Base-by-base conservation (phyloP, 257 asterid genomes). In the Euphrasia confusa region DNA sequence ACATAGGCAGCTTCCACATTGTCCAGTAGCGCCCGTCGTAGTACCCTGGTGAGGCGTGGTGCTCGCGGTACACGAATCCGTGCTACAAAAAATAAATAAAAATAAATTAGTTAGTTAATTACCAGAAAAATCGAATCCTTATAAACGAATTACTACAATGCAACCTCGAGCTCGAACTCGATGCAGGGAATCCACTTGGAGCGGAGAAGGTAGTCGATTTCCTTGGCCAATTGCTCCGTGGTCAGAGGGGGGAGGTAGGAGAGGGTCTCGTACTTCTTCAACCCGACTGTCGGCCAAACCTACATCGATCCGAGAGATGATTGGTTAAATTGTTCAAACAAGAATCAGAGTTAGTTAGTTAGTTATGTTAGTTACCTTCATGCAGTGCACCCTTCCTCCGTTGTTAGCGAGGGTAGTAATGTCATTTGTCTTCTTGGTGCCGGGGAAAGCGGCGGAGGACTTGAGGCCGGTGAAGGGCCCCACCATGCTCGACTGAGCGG, bases 1-100 rank as follows among this genome's bases (percentile, higher is more conserved):
- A 83, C 85, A 83, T 83, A 35, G 87, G 85, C 65, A 78, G 30
- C 80, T 83, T 83, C 90, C 87, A 83, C 84, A 83, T 76, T 26
- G 77, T 72, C 87, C 85, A 78, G 74, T 83, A 80, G 0, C 82
- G 54, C 0, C 85, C 83, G 12, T 78, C 85, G 9, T 83, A 82
- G 79, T 77, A 78, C 10, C 84, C 82, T 0, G 80, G 86, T 0
- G 80, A 69, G 2, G 5, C 10, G 65, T 60, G 11, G 71, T 75
- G 0, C 57, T 80, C 79, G 58, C 84, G 82, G 73, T 69, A 70
- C 44, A 63, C 74, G 13, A 74, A 74, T 10, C 80, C 79, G 5
- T 48, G 30, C 85, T 82, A 12, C 5, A 61, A 54, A 10, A 26
- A 54, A 27, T 28, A 15, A 15, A 49, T 49, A 30, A 4, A 30